Evolutionary conservation across 73 alveolate genomes (phyloP), one percentile per base, ranked within the genome.

Genomic region (Paramecium tetraurelia): DNA sequence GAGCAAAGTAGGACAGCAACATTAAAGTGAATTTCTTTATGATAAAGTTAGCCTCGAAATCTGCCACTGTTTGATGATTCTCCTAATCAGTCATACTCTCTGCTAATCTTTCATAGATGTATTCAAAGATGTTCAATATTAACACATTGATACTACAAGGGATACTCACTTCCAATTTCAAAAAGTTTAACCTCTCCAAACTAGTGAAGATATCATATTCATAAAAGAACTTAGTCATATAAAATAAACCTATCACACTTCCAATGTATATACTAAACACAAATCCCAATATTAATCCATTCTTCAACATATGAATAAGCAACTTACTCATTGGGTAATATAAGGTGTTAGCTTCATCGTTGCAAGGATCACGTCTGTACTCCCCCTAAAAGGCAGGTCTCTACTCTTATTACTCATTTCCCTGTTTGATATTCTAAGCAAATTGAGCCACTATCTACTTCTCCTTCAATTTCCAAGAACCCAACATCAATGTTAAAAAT

Each of bases 351-450:
- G 77, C 22, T 70, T 89, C 76, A 71, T 89, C 94, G 33, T 84
- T 89, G 29, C 53, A 38, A 33, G 87, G 87, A 69, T 77, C 86
- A 16, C 94, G 36, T 48, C 80, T 40, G 72, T 89, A 89, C 10
- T 35, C 57, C 38, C 94, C 94, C 35, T 71, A 11, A 43, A 89
- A 89, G 0, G 92, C 89, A 9, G 94, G 94, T 50, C 94, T 89
- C 31, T 89, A 77, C 50, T 89, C 94, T 33, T 44, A 58, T 27
- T 58, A 27, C 10, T 71, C 58, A 43, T 89, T 70, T 58, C 84
- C 90, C 4, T 57, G 40, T 68, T 89, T 71, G 16, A 59, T 68
- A 22, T 40, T 58, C 31, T 89, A 89, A 2, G 88, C 94, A 89
- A 63, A 89, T 29, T 70, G 22, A 7, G 84, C 71, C 7, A 57